Evolutionary conservation across 129 eudicot species (phyloP).

Genomic region (Ambrosia artemisiifolia): DNA sequence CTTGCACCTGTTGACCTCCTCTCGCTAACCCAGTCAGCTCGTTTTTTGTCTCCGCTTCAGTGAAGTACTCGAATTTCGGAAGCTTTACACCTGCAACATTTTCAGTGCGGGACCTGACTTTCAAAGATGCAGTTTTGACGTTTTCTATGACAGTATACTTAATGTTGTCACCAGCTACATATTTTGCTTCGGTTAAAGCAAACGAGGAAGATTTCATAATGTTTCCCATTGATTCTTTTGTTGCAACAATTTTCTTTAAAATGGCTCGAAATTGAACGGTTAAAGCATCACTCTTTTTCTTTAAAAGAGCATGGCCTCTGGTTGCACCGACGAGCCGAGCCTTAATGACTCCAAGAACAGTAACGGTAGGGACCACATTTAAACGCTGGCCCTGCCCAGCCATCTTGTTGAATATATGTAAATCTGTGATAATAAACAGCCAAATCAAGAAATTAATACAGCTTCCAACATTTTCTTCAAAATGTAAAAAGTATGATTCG

Average conservation of each 20-base stretch:
- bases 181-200: constrained; percentile 84
- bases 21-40: constrained; percentile 87
- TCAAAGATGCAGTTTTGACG: constrained; percentile 66
- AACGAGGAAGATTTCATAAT: constrained; percentile 78
- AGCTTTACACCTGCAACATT: constrained; percentile 93
- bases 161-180: constrained; percentile 90
- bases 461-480: background rate
- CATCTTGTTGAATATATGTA: constrained; percentile 45
- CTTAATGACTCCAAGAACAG: constrained; percentile 79
- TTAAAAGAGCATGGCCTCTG: constrained; percentile 91
- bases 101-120: constrained; percentile 69
- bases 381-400: constrained; percentile 85
- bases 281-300: constrained; percentile 92
- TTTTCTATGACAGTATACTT: constrained; percentile 73
- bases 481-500: no score
- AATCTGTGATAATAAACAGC: constrained; percentile 33
- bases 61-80: constrained; percentile 71
- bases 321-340: constrained; percentile 97
- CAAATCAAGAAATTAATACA: background rate
- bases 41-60: constrained; percentile 77
- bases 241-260: constrained; percentile 68
- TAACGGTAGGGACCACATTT: constrained; percentile 88
- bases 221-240: constrained; percentile 92
- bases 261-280: constrained; percentile 88
- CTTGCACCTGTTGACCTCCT: constrained; percentile 95